phyloP scores from a whole-genome alignment of 148 eudicot species.

The Vaccinium macrocarpon region DNA sequence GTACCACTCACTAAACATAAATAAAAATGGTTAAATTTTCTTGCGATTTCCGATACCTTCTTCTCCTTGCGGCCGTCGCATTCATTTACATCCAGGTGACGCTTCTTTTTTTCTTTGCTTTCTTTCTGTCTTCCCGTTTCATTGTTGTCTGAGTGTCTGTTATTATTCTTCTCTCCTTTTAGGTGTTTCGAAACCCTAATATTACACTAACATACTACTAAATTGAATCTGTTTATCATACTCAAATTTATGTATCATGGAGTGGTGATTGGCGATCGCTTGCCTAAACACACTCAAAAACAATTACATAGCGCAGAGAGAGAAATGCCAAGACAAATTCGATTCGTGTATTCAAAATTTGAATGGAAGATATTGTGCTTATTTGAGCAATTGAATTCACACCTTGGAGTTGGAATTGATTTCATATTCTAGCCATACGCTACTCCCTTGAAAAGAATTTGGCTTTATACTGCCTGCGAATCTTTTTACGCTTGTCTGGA shows the following conservation, averaged over 20 bases:
- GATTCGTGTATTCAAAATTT: background rate
- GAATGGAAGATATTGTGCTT: background rate
- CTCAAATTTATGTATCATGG: background rate
- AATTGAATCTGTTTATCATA: background rate
- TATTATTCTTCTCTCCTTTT: background rate
- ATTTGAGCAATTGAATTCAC: background rate
- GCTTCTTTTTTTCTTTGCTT: background rate
- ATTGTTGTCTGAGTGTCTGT: background rate
- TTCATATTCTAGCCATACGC: background rate
- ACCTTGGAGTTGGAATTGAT: constrained; percentile 12
- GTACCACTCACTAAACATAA: background rate
- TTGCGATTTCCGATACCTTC: constrained; percentile 73
- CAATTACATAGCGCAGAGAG: background rate
- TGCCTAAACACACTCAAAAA: background rate
- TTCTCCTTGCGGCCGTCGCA: constrained; percentile 58
- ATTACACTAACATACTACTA: too few relatives aligned
- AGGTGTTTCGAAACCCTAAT: background rate
- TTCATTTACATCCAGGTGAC: constrained; percentile 83
- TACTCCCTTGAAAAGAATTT: background rate
- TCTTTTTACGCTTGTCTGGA: background rate
- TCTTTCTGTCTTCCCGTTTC: background rate
- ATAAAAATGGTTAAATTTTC: constrained; percentile 40
- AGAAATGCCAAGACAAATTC: background rate
- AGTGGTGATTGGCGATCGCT: background rate
- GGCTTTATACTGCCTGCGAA: background rate